These are phyloP conservation scores for Fonsecaea pugnacius DNA, from an alignment of 2,329 filamentous ascomycete genomes.

Conservation along the genomic window DNA sequence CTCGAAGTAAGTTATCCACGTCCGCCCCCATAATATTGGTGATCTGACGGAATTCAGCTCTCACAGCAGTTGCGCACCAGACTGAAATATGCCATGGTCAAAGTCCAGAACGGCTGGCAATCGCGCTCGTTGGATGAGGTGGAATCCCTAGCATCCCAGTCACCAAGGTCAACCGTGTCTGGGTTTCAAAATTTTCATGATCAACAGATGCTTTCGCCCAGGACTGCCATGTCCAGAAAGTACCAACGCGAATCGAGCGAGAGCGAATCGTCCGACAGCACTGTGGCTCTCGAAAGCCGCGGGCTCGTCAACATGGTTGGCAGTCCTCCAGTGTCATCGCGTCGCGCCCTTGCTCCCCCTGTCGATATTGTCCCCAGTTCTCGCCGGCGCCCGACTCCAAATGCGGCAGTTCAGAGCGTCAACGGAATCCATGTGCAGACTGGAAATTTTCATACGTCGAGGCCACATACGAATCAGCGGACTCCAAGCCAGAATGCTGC, in stretches of 20 bases:
- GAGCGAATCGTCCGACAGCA: constrained; percentile 38
- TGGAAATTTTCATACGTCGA: constrained; percentile 19
- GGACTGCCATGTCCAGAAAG: constrained; percentile 43
- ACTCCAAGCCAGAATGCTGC: constrained; percentile 50
- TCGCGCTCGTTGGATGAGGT: constrained; percentile 76
- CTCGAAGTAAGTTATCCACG: constrained; percentile 25
- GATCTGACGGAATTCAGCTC: constrained; percentile 56
- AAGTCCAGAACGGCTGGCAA: constrained; percentile 89
- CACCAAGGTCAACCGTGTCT: constrained; percentile 63
- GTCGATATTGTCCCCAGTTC: constrained; percentile 48
- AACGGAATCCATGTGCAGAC: constrained; percentile 22
- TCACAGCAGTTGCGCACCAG: constrained; percentile 80
- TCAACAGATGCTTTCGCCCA: constrained; percentile 58
- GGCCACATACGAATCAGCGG: constrained; percentile 39
- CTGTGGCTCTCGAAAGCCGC: constrained; percentile 27
- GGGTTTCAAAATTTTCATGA: constrained; percentile 59
- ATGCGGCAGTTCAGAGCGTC: constrained; percentile 37
- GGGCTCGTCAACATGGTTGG: constrained; percentile 17
- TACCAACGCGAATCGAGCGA: constrained; percentile 35
- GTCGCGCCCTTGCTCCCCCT: constrained; percentile 47
- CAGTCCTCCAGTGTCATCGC: constrained; percentile 23
- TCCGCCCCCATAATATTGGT: neutral
- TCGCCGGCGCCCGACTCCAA: constrained; percentile 47
- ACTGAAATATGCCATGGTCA: constrained; percentile 90
- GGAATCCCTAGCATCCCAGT: constrained; percentile 74